Evolutionary conservation across 2,329 filamentous ascomycete genomes (phyloP), one percentile per base, ranked within the genome.

Genomic region (Lecanosticta acicola): DNA sequence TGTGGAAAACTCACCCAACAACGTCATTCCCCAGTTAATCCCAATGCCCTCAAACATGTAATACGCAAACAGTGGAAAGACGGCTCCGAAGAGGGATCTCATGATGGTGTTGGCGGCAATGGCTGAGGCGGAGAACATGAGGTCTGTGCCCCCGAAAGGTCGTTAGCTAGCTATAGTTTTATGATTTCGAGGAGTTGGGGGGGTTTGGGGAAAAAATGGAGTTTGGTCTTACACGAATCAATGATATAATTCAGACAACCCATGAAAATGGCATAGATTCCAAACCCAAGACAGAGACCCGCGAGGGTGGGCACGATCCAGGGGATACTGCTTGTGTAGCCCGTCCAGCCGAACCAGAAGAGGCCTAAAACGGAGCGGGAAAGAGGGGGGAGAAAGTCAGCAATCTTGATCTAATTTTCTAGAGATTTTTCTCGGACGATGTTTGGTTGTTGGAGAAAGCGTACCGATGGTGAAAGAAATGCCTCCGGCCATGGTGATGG

Each of bases 231-330:
- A 52, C 80, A 80, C 0, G 76, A 72, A 53, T 80, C 77, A 40
- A 80, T 76, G 13, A 81, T 65, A 55, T 81, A 81, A 56, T 80
- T 80, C 49, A 80, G 69, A 11, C 72, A 63, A 41, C 74, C 73
- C 9, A 81, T 67, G 64, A 81, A 81, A 49, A 81, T 79, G 21
- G 70, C 67, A 55, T 80, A 67, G 32, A 81, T 71, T 9, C 78
- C 78, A 49, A 79, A 79, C 2, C 77, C 77, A 1, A 75, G 78
- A 47, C 76, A 71, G 0, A 80, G 57, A 10, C 77, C 78, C 21
- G 63, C 66, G 0, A 66, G 50, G 1, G 65, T 66, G 1, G 65
- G 65, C 2, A 56, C 64, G 35, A 67, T 67, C 63, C 63, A 66
- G 34, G 57, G 60, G 32, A 74, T 67, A 4, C 57, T 70, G 59